Percentiles rank a stretch among this genome's conserved stretches.
These are phyloP conservation scores for Trifolium dubium DNA, from an alignment of 306 rosid species.

Conservation along the genomic window DNA sequence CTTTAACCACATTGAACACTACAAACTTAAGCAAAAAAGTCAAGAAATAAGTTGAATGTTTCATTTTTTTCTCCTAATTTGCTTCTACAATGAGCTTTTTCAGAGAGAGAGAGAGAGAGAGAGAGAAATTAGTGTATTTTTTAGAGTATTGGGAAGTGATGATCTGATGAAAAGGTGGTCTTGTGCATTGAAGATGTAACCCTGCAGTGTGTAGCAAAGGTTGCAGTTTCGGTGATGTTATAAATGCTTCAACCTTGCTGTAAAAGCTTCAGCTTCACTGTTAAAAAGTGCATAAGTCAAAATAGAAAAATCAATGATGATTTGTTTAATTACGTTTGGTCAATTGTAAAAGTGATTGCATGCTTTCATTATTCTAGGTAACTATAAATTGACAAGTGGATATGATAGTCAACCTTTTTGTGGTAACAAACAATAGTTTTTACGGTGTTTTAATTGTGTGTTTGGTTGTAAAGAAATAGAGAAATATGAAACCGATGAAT, in stretches of 20 bases:
- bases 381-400: conserved; percentile 37
- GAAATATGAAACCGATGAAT: too few species aligned
- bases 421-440: background rate
- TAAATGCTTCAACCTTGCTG: conserved; percentile 36
- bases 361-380: conserved; percentile 27
- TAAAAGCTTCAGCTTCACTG: conserved; percentile 30
- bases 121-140: background rate
- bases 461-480: too few species aligned
- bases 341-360: conserved; percentile 1
- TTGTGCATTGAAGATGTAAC: conserved; percentile 34
- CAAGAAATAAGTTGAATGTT: conserved; percentile 40
- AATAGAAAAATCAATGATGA: conserved; percentile 23
- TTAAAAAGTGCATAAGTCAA: conserved; percentile 19
- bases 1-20: conserved; percentile 47
- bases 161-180: background rate
- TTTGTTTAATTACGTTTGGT: conserved; percentile 34
- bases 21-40: conserved; percentile 43
- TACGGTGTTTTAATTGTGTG: too few species aligned
- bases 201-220: conserved; percentile 34
- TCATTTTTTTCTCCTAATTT: conserved; percentile 41
- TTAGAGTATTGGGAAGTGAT: conserved; percentile 45
- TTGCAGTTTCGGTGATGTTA: conserved; percentile 45
- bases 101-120: conserved; percentile 27
- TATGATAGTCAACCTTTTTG: background rate
- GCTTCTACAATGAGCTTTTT: conserved; percentile 39